Evolutionary conservation across 768 basidiomycete species (phyloP).

Genomic region (Lactarius psammicola): DNA sequence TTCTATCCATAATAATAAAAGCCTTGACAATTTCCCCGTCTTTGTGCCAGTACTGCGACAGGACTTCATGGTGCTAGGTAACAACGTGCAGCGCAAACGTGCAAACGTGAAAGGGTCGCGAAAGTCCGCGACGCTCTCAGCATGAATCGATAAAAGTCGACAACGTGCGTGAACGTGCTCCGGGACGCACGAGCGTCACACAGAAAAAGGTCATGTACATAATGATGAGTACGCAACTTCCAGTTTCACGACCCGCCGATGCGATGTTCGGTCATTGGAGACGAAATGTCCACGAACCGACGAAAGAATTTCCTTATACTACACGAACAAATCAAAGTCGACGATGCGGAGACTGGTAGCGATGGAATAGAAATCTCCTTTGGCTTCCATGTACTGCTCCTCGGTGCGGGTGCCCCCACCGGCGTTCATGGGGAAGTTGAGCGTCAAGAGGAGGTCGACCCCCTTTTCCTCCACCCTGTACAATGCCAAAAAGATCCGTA

Average conservation of each 20-base stretch:
- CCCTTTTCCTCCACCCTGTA: constrained; percentile 71
- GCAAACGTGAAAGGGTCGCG: not conserved
- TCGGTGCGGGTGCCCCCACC: constrained; percentile 45
- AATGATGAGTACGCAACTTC: not conserved
- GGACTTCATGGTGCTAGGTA: not conserved
- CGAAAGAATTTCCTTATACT: constrained; percentile 25
- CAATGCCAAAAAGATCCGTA: constrained; percentile 76
- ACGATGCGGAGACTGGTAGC: constrained; percentile 60
- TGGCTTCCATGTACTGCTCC: constrained; percentile 39
- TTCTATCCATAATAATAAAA: no score
- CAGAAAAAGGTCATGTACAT: not conserved
- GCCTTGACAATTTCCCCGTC: no score
- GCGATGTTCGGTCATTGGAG: not conserved
- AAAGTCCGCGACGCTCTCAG: not conserved
- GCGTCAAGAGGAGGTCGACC: constrained; percentile 81
- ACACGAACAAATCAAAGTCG: constrained; percentile 71
- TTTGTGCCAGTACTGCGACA: no score
- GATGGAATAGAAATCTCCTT: constrained; percentile 52
- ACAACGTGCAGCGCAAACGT: not conserved
- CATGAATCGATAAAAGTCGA: not conserved
- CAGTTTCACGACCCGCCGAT: no score
- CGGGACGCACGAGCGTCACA: not conserved
- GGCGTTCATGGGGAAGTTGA: constrained; percentile 68
- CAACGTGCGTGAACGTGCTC: no score
- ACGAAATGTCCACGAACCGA: not conserved